Conservation (phyloP, 495 filamentous ascomycete genomes). For the Trypethelium eluteriae region DNA sequence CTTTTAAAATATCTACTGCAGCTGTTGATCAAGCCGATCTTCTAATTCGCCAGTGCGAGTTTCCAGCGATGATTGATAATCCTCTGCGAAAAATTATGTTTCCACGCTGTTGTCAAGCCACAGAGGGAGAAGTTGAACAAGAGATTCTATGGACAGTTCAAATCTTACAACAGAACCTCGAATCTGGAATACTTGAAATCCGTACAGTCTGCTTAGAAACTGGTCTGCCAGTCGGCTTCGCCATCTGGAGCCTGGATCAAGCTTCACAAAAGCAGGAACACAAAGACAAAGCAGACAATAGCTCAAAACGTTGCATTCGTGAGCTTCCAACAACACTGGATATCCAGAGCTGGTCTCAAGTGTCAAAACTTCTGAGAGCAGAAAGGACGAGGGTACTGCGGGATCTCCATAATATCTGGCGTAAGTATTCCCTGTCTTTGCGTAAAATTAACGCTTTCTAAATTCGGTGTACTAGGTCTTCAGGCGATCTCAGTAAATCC, state of each 20-base stretch:
- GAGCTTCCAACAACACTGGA: neutral
- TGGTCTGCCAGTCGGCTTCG: neutral
- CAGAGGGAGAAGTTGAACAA: neutral
- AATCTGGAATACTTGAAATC: neutral
- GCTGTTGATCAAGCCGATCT: neutral
- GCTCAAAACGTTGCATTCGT: neutral
- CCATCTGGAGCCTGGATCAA: neutral
- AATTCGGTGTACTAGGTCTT: neutral
- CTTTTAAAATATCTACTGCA: neutral
- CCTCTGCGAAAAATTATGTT: neutral
- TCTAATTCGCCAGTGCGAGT: neutral
- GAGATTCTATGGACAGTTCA: neutral
- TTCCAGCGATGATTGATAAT: neutral
- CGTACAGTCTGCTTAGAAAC: neutral
- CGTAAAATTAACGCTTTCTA: neutral
- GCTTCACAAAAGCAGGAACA: neutral
- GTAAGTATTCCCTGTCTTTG: neutral
- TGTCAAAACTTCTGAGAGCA: neutral
- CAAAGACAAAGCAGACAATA: neutral
- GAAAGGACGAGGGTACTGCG: neutral
- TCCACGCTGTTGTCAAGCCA: neutral
- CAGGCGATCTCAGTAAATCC: neutral
- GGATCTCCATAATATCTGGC: neutral
- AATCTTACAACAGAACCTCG: neutral
- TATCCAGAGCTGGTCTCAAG: neutral